Conservation (phyloP, 2,329 filamentous ascomycete genomes). For the Apiospora arundinis region DNA sequence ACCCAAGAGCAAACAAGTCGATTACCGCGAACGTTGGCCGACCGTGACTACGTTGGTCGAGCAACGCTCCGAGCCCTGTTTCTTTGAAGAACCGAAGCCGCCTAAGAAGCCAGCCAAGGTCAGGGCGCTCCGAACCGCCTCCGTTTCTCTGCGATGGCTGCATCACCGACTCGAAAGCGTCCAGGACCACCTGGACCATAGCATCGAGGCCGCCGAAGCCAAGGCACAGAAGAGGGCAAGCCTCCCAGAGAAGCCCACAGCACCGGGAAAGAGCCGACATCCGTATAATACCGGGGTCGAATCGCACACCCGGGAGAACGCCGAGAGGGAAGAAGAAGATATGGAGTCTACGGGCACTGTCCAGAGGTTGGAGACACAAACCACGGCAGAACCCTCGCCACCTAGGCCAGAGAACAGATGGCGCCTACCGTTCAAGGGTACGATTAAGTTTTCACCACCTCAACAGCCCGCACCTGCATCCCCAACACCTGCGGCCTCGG, state of each 20-base stretch:
- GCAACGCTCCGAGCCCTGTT: slow-evolving; percentile 18
- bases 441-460: not conserved
- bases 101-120: slow-evolving; percentile 22
- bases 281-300: slow-evolving; percentile 39
- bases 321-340: not conserved
- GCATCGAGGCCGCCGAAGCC: slow-evolving; percentile 31
- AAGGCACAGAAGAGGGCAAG: slow-evolving; percentile 27
- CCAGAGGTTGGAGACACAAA: not conserved
- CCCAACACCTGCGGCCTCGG: not conserved
- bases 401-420: not conserved
- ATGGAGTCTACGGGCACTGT: not conserved
- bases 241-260: slow-evolving; percentile 20
- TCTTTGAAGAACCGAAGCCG: not conserved
- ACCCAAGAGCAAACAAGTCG: slow-evolving; percentile 9
- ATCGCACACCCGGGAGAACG: not conserved
- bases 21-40: slow-evolving; percentile 26
- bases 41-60: slow-evolving; percentile 25
- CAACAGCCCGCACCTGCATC: not conserved
- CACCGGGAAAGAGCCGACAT: slow-evolving; percentile 39
- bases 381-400: not conserved
- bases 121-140: slow-evolving; percentile 31
- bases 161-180: slow-evolving; percentile 33
- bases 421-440: not conserved
- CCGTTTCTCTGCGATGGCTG: slow-evolving; percentile 32
- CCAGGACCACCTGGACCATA: slow-evolving; percentile 33